Base-by-base conservation (phyloP, 2,329 filamentous ascomycete genomes). In the Lasiodiplodia hormozganensis region DNA sequence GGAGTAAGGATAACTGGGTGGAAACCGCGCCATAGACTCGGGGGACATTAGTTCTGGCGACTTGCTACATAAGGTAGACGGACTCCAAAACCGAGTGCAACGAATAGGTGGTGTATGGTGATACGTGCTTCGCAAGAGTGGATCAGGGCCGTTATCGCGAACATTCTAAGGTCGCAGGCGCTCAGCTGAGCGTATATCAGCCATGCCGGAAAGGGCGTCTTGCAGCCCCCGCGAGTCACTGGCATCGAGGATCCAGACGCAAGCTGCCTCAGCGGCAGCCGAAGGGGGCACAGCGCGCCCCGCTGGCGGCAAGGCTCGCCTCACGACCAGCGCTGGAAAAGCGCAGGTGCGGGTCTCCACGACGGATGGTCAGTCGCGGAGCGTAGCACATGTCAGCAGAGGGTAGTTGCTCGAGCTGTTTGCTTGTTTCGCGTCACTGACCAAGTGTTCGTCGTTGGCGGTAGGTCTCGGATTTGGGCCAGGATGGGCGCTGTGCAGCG, bases 351-450 rank as follows among this genome's bases (percentile, higher is more conserved):
- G 21, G 57, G 38, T 23, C 40, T 62, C 21, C n/a, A 62, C 58
- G 58, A 40, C 47, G 21, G 23, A 47, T 60, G 36, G 36, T 28
- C 57, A 47, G 57, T 47, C 23, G 23, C 23, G 57, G 23, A 12
- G 23, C 23, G 58, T 47, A 47, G 57, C 57, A 60, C 57, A 43
- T 47, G 57, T 38, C 57, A 60, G 57, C 57, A 47, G 57, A 25
- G 40, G 58, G 40, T 21, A 11, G 60, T 47, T 34, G 60, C 40
- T n/a, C 31, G 38, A 11, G 25, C 51, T 47, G 51, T 64, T 64
- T 31, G 43, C 31, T 34, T 52, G 60, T 64, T 64, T 64, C 60
- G 52, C 16, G 28, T 52, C 47, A 64, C 60, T 64, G 60, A 64
- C 47, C 43, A 64, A 52, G 60, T 52, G 60, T 52, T 64, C 47